Evolutionary conservation across 805 yeast genomes (phyloP).

Genomic region (Starmerella davenportii): DNA sequence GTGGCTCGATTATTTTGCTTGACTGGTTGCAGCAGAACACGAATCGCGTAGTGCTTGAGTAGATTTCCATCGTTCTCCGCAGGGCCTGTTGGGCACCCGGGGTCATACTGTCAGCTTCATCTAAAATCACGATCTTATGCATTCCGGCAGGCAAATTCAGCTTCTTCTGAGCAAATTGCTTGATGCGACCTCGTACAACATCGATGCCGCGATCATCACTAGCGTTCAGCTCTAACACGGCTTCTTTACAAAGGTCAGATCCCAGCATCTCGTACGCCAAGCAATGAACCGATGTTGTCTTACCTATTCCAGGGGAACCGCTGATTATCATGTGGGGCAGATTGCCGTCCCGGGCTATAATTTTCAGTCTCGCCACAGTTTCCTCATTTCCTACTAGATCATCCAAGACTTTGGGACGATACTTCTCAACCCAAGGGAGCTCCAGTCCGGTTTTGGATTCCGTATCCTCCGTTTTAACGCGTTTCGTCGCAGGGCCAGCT

Average conservation of each 20-base stretch:
- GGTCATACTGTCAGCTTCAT: conserved; percentile 94
- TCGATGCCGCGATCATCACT: conserved; percentile 96
- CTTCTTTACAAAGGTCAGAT: conserved; percentile 43
- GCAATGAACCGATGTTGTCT: conserved; percentile 85
- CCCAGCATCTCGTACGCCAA: conserved; percentile 74
- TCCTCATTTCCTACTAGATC: conserved; percentile 91
- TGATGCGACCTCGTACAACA: conserved; percentile 82
- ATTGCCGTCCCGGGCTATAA: conserved; percentile 82
- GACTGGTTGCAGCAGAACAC: conserved; percentile 98
- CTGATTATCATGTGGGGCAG: conserved; percentile 92
- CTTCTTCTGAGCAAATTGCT: conserved; percentile 89
- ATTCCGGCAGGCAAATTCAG: conserved; percentile 73
- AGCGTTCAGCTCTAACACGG: conserved; percentile 84
- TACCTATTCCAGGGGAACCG: conserved; percentile 93
- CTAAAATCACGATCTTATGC: conserved; percentile 82
- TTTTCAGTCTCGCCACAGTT: conserved; percentile 63
- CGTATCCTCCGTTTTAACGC: conserved; percentile 2
- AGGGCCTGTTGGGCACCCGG: conserved; percentile 93
- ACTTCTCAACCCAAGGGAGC: conserved; percentile 69
- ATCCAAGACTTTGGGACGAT: conserved; percentile 58
- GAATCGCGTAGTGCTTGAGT: conserved; percentile 87
- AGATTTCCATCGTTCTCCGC: conserved; percentile 86
- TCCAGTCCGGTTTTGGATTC: conserved; percentile 4
- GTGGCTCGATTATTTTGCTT: conserved; percentile 85
- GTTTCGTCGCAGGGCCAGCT: conserved; percentile 15